Percentiles rank a stretch among this genome's conserved stretches.
These are phyloP conservation scores for Alisma plantagoaquatica DNA, from an alignment of 106 monocot species.

Conservation along the genomic window DNA sequence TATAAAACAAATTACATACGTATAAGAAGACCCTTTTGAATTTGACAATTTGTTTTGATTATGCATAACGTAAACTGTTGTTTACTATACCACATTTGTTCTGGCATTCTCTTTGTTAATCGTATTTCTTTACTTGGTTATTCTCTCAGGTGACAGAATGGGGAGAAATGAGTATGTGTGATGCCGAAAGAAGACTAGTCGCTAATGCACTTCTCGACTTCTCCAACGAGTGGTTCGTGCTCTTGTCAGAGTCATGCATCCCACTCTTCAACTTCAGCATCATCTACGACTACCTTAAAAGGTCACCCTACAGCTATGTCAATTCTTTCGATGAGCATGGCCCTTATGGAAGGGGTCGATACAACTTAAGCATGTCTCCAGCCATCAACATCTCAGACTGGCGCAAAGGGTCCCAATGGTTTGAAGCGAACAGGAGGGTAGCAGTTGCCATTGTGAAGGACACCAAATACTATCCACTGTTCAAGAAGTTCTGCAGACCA, in stretches of 20 bases:
- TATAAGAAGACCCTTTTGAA: no score
- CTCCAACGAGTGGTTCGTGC: slow-evolving; percentile 51
- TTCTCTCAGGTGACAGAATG: slow-evolving; percentile 33
- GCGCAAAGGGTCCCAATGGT: slow-evolving; percentile 75
- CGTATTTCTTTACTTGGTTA: neutral
- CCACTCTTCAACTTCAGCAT: slow-evolving; percentile 44
- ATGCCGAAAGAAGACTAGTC: slow-evolving; percentile 59
- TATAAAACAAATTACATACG: no score
- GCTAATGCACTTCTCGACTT: slow-evolving; percentile 62
- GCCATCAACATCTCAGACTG: slow-evolving; percentile 35
- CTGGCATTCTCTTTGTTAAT: no score
- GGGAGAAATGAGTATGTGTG: slow-evolving; percentile 64
- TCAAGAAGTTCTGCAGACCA: slow-evolving; percentile 37
- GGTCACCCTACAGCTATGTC: slow-evolving; percentile 35
- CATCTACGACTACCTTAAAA: slow-evolving; percentile 33
- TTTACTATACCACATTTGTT: no score
- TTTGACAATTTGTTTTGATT: no score
- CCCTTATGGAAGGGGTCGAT: slow-evolving; percentile 41
- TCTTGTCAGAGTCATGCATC: slow-evolving; percentile 60
- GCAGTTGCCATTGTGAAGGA: slow-evolving; percentile 41
- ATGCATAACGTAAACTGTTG: no score
- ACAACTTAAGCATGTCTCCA: slow-evolving; percentile 38
- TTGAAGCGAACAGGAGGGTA: slow-evolving; percentile 33
- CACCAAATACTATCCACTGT: slow-evolving; percentile 36
- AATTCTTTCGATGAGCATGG: slow-evolving; percentile 32